A percentile compares a stretch with the other conserved stretches of the same genome.
Evolutionary conservation across 306 rosid species (phyloP).

Genomic region (Heteromeles arbutifolia): DNA sequence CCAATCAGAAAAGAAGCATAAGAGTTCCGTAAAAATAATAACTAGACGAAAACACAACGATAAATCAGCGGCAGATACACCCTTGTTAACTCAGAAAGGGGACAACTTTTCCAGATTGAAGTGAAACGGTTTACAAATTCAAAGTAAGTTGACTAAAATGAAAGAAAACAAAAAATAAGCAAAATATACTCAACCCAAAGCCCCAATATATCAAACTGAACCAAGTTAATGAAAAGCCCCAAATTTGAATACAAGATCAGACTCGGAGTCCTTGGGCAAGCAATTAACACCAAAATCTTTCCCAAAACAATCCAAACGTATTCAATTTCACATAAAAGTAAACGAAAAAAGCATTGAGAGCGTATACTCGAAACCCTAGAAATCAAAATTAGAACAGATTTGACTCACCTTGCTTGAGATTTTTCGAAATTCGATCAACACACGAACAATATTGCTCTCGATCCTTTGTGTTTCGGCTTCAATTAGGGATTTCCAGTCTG

Average conservation of each 20-base stretch:
- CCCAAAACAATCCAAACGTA: neutral
- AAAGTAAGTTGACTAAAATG: neutral
- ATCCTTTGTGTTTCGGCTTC: conserved; percentile 4
- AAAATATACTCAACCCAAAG: neutral
- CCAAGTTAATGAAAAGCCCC: neutral
- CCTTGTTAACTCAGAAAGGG: neutral
- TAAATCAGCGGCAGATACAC: neutral
- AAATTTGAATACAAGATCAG: neutral
- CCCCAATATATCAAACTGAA: neutral
- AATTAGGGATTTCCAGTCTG: neutral
- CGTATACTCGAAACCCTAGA: conserved; percentile 13
- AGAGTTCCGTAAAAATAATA: neutral
- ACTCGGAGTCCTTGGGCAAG: neutral
- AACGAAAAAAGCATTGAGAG: neutral
- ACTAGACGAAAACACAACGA: neutral
- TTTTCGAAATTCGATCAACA: neutral
- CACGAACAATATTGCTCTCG: neutral
- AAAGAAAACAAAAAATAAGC: neutral
- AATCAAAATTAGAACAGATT: conserved; percentile 15
- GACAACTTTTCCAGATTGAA: neutral
- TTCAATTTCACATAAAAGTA: neutral
- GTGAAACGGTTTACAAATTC: neutral
- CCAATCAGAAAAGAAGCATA: neutral
- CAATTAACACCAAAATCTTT: neutral
- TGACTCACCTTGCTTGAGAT: conserved; percentile 27